Percentiles rank a stretch among this genome's conserved stretches.
Conservation (phyloP, 306 rosid species). For the Cicer bijugum region DNA sequence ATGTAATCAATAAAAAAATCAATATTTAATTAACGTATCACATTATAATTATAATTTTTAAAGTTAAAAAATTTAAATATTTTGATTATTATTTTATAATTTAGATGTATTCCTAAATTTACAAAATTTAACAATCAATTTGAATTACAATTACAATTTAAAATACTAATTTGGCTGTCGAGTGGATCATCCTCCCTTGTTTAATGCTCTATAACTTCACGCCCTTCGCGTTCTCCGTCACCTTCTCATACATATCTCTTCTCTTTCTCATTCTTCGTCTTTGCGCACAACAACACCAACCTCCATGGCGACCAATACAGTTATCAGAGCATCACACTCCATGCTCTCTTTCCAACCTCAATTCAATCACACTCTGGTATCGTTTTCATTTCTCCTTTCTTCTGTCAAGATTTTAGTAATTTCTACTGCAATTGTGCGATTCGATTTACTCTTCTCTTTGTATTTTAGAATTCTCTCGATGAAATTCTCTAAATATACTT, state of each 20-base stretch:
- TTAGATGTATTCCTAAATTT: no score
- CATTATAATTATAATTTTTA: no score
- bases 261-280: conserved; percentile 18
- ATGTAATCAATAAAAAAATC: no score
- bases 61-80: no score
- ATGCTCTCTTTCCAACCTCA: conserved; percentile 7
- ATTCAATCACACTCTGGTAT: conserved; percentile 27
- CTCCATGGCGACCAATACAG: conserved; percentile 34
- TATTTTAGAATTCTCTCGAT: not conserved
- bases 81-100: no score
- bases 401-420: not conserved
- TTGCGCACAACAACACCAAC: conserved; percentile 6
- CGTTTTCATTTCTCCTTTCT: not conserved
- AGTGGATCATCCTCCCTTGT: not conserved
- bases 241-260: conserved; percentile 13
- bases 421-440: not conserved
- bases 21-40: no score
- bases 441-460: not conserved
- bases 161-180: no score
- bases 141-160: no score
- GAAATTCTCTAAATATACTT: not conserved
- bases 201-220: not conserved
- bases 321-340: conserved; percentile 25
- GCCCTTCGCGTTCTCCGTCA: conserved; percentile 37
- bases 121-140: no score